phyloP scores from a whole-genome alignment of 2,329 filamentous ascomycete species.

The Diaporthe batatas region DNA sequence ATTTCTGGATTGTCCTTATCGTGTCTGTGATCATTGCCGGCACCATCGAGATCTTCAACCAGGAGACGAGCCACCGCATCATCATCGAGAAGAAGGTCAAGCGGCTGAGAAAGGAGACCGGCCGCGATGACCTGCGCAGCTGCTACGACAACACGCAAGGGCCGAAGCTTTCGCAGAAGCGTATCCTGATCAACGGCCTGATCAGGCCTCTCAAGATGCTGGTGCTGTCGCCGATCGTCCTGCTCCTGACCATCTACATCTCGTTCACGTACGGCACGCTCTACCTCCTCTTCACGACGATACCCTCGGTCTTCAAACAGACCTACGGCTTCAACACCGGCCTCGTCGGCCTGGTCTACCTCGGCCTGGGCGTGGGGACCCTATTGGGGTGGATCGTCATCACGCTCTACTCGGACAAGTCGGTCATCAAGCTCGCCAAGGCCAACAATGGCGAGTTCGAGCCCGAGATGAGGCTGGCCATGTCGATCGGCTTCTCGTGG shows the following conservation, averaged over 20 bases:
- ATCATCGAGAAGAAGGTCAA: constrained; percentile 64
- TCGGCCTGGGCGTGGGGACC: constrained; percentile 61
- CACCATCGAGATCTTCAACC: constrained; percentile 57
- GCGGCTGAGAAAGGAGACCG: constrained; percentile 60
- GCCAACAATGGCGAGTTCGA: constrained; percentile 54
- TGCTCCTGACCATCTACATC: constrained; percentile 62
- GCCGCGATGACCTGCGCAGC: constrained; percentile 58
- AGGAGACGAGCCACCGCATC: constrained; percentile 64
- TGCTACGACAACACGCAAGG: constrained; percentile 57
- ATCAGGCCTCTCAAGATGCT: constrained; percentile 55
- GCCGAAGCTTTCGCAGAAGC: constrained; percentile 46
- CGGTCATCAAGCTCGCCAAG: constrained; percentile 55
- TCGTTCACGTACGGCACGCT: constrained; percentile 66
- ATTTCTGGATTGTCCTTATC: constrained; percentile 67
- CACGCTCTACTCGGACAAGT: constrained; percentile 53
- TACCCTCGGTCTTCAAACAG: constrained; percentile 63
- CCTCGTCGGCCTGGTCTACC: constrained; percentile 63
- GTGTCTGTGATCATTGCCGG: constrained; percentile 52
- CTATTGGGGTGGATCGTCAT: constrained; percentile 50
- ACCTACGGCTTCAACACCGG: constrained; percentile 62
- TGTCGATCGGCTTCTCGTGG: constrained; percentile 50
- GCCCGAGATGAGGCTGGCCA: constrained; percentile 53
- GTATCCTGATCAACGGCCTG: constrained; percentile 49
- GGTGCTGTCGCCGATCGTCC: constrained; percentile 61
- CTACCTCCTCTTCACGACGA: constrained; percentile 68